phyloP scores from a whole-genome alignment of 148 eudicot genomes.

The Vaccinium myrtillus region DNA sequence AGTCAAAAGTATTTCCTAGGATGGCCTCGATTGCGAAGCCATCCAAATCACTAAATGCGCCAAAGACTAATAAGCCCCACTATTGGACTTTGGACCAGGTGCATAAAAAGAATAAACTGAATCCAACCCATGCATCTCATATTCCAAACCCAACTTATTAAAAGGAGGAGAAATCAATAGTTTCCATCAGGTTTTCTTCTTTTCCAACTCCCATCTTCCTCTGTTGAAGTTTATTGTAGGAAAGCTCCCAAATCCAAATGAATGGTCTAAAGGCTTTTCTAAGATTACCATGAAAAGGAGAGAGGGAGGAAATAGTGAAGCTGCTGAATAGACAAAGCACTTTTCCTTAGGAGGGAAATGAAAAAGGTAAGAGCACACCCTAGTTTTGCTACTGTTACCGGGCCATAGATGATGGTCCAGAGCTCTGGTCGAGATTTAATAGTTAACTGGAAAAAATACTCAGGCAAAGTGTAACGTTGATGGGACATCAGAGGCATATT shows the following conservation, averaged over 20 bases:
- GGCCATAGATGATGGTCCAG: constrained; percentile 23
- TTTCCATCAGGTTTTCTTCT: constrained; percentile 2
- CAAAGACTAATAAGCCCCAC: constrained; percentile 16
- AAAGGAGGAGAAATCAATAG: constrained; percentile 37
- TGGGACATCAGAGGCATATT: background rate
- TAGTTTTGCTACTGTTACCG: constrained; percentile 19
- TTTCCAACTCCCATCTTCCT: constrained; percentile 23
- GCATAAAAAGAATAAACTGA: background rate
- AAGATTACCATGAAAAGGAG: constrained; percentile 37
- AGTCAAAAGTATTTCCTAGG: background rate
- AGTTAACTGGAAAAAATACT: background rate
- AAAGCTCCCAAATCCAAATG: constrained; percentile 25
- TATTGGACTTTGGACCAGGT: constrained; percentile 15
- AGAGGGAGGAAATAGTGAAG: constrained; percentile 27
- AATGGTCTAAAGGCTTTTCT: constrained; percentile 31
- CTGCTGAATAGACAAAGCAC: constrained; percentile 53
- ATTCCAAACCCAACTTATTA: constrained; percentile 17
- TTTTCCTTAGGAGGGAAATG: constrained; percentile 16
- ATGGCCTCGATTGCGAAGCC: constrained; percentile 6
- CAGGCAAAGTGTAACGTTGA: background rate
- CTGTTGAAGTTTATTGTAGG: constrained; percentile 20
- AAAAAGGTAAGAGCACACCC: constrained; percentile 24
- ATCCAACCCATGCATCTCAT: constrained; percentile 10
- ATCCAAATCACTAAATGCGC: background rate
- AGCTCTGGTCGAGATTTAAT: background rate